These are phyloP conservation scores for Apophysomyces variabilis DNA, from an alignment of 371 early-diverging fungal species.

Conservation along the genomic window DNA sequence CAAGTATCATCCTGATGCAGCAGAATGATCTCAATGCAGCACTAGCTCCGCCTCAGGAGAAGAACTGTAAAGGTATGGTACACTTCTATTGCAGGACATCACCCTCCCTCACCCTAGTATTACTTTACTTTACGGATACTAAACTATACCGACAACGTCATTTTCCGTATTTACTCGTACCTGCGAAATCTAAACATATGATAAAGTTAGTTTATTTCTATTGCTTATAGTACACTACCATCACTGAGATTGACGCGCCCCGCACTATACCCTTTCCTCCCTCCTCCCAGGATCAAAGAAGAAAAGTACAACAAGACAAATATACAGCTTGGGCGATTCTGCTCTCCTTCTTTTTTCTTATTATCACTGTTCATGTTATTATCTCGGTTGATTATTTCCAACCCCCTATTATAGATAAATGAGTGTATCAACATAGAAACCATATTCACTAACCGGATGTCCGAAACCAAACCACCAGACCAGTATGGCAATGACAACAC, in stretches of 20 bases:
- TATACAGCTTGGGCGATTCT: too few relatives aligned
- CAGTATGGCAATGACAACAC: conserved; percentile 47
- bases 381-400: conserved; percentile 15
- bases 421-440: neutral
- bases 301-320: too few relatives aligned
- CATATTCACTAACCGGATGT: conserved; percentile 19
- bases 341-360: neutral
- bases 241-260: too few relatives aligned
- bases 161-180: too few relatives aligned
- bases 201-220: too few relatives aligned
- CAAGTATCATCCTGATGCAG: neutral
- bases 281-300: too few relatives aligned
- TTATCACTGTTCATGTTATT: neutral
- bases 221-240: too few relatives aligned
- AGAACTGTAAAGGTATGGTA: neutral
- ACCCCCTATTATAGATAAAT: conserved; percentile 18
- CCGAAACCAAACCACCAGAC: conserved; percentile 44
- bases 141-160: too few relatives aligned
- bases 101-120: neutral
- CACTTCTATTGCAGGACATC: neutral
- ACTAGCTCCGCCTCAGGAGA: neutral
- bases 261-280: too few relatives aligned
- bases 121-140: neutral
- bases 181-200: too few relatives aligned
- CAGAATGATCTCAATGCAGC: neutral